Conservation (phyloP, 1,284 basidiomycete species). For the Trametes sp. region DNA sequence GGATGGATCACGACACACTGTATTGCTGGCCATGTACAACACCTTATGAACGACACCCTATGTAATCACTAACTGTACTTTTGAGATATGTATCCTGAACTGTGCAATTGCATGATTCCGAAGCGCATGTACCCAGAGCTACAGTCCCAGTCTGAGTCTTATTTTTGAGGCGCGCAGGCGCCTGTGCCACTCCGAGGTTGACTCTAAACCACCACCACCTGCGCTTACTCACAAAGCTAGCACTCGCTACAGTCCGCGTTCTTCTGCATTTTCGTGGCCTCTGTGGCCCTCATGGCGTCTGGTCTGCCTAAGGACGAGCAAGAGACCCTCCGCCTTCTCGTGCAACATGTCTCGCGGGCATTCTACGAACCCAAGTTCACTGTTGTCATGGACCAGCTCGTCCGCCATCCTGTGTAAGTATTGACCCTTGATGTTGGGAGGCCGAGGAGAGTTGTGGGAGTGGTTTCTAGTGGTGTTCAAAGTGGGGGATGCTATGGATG, state of each 20-base stretch:
- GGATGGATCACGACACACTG: neutral
- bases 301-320: constrained; percentile 70
- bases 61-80: constrained; percentile 21
- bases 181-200: neutral
- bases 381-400: constrained; percentile 93
- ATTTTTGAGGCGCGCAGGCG: constrained; percentile 2
- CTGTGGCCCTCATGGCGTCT: constrained; percentile 39
- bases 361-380: constrained; percentile 96
- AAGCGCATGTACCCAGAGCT: too few species aligned
- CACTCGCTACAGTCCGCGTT: neutral
- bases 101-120: too few species aligned
- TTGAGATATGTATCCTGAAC: constrained; percentile 2
- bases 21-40: constrained; percentile 10
- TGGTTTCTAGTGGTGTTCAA: constrained; percentile 7
- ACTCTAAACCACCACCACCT: constrained; percentile 19
- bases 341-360: constrained; percentile 91
- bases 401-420: constrained; percentile 90
- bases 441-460: constrained; percentile 1
- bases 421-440: constrained; percentile 4
- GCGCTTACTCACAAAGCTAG: too few species aligned
- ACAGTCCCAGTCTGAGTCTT: too few species aligned
- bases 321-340: constrained; percentile 79
- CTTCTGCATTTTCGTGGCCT: constrained; percentile 26
- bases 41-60: constrained; percentile 9
- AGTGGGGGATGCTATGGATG: constrained; percentile 3